Evolutionary conservation across 2,329 filamentous ascomycete species (phyloP), one percentile per base, ranked within the genome.

Genomic region (Acrocalymma vagum): DNA sequence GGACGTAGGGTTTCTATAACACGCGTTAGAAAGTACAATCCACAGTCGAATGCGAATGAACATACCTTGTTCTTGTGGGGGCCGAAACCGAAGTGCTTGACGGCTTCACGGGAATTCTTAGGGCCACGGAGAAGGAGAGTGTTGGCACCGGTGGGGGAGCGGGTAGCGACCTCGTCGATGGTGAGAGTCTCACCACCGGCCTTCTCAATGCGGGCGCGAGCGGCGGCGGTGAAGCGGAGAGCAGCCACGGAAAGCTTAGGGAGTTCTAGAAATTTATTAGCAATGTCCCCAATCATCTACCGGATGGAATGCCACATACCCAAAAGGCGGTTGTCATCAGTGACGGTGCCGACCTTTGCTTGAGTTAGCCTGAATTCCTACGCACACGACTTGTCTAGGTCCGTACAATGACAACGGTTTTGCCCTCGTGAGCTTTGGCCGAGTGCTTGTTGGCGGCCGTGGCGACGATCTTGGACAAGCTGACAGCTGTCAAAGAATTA

Each of bases 61-160:
- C 81, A 61, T 75, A 90, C 89, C 88, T 97, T 99, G 87, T 95
- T 82, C 78, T 86, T 92, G 86, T 99, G 94, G 60, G 94, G 94
- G 62, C 94, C 95, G 68, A 99, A 88, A 74, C 95, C 94, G 74
- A 99, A 99, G 83, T 99, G 95, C 88, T 95, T 97, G 77, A 97
- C 82, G 55, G 94, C 90, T 86, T 99, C 94, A 74, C 94, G 87
- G 67, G 90, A 77, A 80, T 97, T 97, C 90, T 96, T 99, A 77
- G 94, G 92, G 58, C 94, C 94, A 76, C 94, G 90, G 74, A 99
- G 87, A 69, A 97, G 86, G 67, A 99, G 83, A 60, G 94, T 97
- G 86, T 97, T 96, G 81, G 87, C 86, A 70, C 94, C 94, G 63
- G 93, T 99, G 60, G 94, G 94, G 67, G 92, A 87, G 72, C 93